Conservation (phyloP, 306 rosid species). For the Abrus precatorius region DNA sequence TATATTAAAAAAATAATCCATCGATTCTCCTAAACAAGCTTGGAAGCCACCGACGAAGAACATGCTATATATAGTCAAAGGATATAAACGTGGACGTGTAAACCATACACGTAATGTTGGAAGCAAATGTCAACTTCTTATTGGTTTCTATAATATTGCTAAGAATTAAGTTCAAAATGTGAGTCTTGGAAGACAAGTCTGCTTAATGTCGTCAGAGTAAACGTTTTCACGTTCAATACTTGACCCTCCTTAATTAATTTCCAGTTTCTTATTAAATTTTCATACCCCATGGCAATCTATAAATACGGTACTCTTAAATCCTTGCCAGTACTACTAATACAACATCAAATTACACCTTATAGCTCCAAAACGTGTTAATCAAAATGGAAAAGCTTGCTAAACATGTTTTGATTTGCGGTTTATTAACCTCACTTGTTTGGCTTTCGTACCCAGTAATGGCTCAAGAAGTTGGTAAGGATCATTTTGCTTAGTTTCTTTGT, state of each 20-base stretch:
- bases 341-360: not conserved
- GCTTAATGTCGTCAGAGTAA: not conserved
- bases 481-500: not conserved
- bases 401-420: slow-evolving; percentile 44
- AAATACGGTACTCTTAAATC: not conserved
- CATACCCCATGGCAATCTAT: slow-evolving; percentile 13
- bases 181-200: slow-evolving; percentile 8
- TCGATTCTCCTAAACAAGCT: no score
- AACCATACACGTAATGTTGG: not conserved
- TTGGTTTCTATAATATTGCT: not conserved
- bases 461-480: slow-evolving; percentile 66
- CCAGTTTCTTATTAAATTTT: not conserved
- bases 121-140: slow-evolving; percentile 3
- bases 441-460: slow-evolving; percentile 48
- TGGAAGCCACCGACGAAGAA: no score
- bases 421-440: slow-evolving; percentile 48
- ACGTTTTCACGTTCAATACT: not conserved
- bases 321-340: not conserved
- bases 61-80: not conserved
- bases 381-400: slow-evolving; percentile 49
- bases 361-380: not conserved
- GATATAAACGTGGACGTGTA: not conserved
- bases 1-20: no score
- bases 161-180: slow-evolving; percentile 16
- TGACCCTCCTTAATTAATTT: not conserved